Base-by-base conservation (phyloP, 1,139 yeast species). In the Pichia cactophila region DNA sequence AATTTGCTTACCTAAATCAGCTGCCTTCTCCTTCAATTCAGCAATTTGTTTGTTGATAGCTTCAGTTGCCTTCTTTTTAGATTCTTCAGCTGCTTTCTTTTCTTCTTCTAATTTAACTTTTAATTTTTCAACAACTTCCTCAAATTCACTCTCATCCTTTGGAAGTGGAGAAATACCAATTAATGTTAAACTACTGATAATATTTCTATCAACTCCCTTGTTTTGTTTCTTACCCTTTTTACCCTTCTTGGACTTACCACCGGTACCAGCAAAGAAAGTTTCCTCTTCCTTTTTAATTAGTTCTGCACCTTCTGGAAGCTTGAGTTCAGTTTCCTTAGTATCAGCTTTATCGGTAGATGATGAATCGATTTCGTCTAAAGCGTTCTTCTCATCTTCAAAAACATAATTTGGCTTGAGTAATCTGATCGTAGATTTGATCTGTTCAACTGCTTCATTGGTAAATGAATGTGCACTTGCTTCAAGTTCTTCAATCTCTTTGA, bases 91-190 rank as follows among this genome's bases (percentile, higher is more conserved):
- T 69, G 83, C 82, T 48, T 77, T 77, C 68, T 78, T 74, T 70
- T 79, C 86, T 58, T 81, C 82, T 49, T 72, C 73, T 65, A 87
- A 78, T 68, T 94, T 89, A 61, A 76, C 79, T 74, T 83, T 81
- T 69, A 92, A 79, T 60, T 80, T 74, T 53, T 74, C 80, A 60
- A 86, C 68, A 56, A 95, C 80, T 48, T 70, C 69, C 44, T 84
- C 75, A 56, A 86, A 82, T 50, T 86, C 95, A 56, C 86, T 81
- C 50, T 86, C 95, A 29, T 83, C 94, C 59, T 78, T 73, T 61
- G 83, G 78, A 54, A 83, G 74, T 64, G 99, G 99, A 48, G 86
- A 75, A 56, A 92, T 78, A 55, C 83, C 81, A 66, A 90, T 78
- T 61, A 85, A 83, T 56, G 88, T 76, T 60, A 94, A 78, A 53